Evolutionary conservation across 169 alveolate genomes (phyloP).

Genomic region (Babesia microti): DNA sequence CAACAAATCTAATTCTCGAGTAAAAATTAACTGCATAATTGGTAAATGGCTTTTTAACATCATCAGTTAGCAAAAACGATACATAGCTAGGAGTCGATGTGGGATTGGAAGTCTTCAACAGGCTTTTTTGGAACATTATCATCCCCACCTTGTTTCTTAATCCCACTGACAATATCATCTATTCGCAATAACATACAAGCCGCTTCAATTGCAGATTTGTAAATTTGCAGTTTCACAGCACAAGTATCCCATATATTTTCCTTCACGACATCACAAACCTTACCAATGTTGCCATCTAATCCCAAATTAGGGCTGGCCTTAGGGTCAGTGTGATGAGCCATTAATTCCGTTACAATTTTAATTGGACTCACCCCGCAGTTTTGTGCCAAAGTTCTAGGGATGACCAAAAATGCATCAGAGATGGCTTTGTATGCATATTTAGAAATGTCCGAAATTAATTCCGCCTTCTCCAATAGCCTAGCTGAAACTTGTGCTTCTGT

Average conservation of each 20-base stretch:
- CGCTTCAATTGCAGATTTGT: constrained; percentile 92
- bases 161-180: constrained; percentile 91
- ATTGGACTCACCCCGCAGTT: constrained; percentile 96
- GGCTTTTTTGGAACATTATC: constrained; percentile 10
- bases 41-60: constrained; percentile 8
- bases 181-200: constrained; percentile 88
- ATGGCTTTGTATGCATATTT: constrained; percentile 95
- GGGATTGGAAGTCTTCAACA: not conserved
- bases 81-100: not conserved
- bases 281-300: constrained; percentile 90
- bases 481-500: constrained; percentile 94
- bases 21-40: constrained; percentile 15
- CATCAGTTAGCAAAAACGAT: constrained; percentile 2
- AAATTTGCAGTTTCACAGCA: constrained; percentile 88
- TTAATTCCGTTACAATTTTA: constrained; percentile 77
- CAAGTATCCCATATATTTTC: constrained; percentile 83
- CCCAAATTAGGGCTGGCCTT: constrained; percentile 63
- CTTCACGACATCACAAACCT: constrained; percentile 72
- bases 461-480: constrained; percentile 72
- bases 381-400: constrained; percentile 96
- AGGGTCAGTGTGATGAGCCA: constrained; percentile 70
- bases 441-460: no score
- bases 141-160: constrained; percentile 59
- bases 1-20: constrained; percentile 27
- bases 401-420: constrained; percentile 93